Percentiles rank a stretch among this genome's conserved stretches.
Conservation (phyloP, 1,284 basidiomycete genomes). For the Puccinia novopanici region DNA sequence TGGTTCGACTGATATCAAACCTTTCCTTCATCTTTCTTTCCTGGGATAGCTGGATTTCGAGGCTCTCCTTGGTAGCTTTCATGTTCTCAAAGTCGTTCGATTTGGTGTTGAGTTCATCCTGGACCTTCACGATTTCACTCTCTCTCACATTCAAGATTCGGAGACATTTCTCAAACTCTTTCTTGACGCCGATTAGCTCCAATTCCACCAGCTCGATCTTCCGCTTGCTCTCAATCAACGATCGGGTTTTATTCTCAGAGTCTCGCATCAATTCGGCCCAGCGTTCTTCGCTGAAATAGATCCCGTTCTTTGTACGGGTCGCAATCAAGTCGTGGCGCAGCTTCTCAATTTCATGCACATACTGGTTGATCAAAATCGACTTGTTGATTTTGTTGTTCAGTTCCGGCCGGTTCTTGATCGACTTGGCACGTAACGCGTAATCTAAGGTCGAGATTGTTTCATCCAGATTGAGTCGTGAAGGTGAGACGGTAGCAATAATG, state of each 20-base stretch:
- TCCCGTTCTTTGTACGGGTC: conserved; percentile 89
- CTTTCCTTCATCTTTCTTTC: conserved; percentile 23
- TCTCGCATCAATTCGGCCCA: conserved; percentile 80
- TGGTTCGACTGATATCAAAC: conserved; percentile 40
- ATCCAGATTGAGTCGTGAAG: conserved; percentile 87
- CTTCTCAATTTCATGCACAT: conserved; percentile 90
- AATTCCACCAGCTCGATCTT: conserved; percentile 79
- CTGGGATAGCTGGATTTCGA: conserved; percentile 21
- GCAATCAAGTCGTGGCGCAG: conserved; percentile 87
- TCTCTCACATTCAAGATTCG: conserved; percentile 72
- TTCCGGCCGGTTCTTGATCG: conserved; percentile 93
- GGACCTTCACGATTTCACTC: conserved; percentile 60
- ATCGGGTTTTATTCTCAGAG: conserved; percentile 73
- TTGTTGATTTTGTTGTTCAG: conserved; percentile 92
- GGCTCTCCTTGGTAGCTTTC: conserved; percentile 53
- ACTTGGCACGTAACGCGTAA: conserved; percentile 93
- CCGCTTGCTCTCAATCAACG: conserved; percentile 76
- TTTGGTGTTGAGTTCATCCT: conserved; percentile 59
- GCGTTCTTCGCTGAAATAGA: conserved; percentile 83
- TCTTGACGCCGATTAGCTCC: conserved; percentile 74
- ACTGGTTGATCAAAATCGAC: conserved; percentile 88
- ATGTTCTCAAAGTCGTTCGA: conserved; percentile 55
- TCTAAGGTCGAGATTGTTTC: conserved; percentile 97
- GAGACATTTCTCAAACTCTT: conserved; percentile 87
- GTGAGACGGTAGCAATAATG: conserved; percentile 93